Base-by-base conservation (phyloP, 805 yeast species). In the Wickerhamomyces xylosicus region DNA sequence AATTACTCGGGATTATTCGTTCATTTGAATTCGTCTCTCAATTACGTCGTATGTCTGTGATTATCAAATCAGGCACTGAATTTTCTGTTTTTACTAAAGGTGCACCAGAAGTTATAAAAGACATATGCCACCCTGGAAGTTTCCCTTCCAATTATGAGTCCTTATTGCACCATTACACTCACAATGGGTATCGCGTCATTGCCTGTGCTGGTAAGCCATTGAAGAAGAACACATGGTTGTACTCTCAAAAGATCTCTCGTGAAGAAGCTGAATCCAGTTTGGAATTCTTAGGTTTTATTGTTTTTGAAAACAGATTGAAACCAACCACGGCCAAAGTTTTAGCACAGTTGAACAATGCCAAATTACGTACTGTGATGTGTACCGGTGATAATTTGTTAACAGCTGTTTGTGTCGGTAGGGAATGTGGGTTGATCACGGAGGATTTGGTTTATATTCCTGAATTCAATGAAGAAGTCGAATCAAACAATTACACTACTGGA, bases 311-410 rank as follows among this genome's bases (percentile, higher is more conserved):
- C 59, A 85, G 86, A 58, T 66, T 92, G 52, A 92, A 92, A 54
- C 62, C 69, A 1, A 65, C 81, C 1, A 82, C 96, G 0, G 66
- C 66, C 8, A 59, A 63, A 0, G 85, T 89, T 0, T 66, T 92
- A 37, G 46, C 58, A 11, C 69, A 74, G 42, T 65, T 92, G 37
- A 63, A 64, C 18, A 67, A 66, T 5, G 97, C 98, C 0, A 67
- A 74, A 18, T 70, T 92, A 37, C 68, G 97, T 48, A 84, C 92
- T 0, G 64, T 87, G 21, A 92, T 92, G 98, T 92, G 98, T 59
- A 92, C 98, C 0, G 99, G 99, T 39, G 99, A 92, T 58, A 92
- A 92, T 54, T 76, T 92, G 16, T 64, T 92, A 41, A 92, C 99
- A 0, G 98, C 97, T 0, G 74, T 92, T 17, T 84, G 95, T 59